phyloP scores from a whole-genome alignment of 1,139 yeast species.

The Insectozyma bohioensis region DNA sequence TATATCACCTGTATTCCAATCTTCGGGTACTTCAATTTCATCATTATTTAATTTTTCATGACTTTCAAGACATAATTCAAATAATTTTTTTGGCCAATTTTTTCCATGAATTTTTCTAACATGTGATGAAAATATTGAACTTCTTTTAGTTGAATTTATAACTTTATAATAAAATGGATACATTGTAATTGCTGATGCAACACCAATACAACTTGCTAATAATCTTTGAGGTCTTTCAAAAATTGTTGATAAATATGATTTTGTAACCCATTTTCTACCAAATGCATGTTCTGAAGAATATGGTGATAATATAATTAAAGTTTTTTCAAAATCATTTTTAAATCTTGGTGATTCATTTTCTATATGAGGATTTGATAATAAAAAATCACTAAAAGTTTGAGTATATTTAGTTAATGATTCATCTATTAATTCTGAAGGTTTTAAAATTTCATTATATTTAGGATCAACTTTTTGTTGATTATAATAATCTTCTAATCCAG shows the following conservation, averaged over 20 bases:
- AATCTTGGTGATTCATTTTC: constrained; percentile 50
- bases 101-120: constrained; percentile 75
- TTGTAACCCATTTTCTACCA: constrained; percentile 75
- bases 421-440: constrained; percentile 37
- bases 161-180: constrained; percentile 62
- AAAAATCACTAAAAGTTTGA: constrained; percentile 46
- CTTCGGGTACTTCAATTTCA: constrained; percentile 72
- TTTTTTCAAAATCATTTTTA: constrained; percentile 44
- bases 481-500: constrained; percentile 17
- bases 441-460: constrained; percentile 25
- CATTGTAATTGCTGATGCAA: constrained; percentile 73
- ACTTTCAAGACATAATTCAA: constrained; percentile 60
- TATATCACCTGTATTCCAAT: constrained; percentile 85
- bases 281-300: constrained; percentile 67
- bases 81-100: constrained; percentile 66
- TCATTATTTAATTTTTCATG: constrained; percentile 54
- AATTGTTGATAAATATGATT: constrained; percentile 63
- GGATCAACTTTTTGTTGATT: constrained; percentile 18
- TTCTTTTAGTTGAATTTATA: constrained; percentile 46
- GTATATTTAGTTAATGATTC: constrained; percentile 38
- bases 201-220: constrained; percentile 73
- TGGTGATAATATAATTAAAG: constrained; percentile 58
- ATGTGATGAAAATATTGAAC: constrained; percentile 54
- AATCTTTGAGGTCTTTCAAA: constrained; percentile 85
- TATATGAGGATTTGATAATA: constrained; percentile 56